These are phyloP conservation scores for Chernovozyma aurita DNA, from an alignment of 1,139 yeast genomes.

Conservation along the genomic window DNA sequence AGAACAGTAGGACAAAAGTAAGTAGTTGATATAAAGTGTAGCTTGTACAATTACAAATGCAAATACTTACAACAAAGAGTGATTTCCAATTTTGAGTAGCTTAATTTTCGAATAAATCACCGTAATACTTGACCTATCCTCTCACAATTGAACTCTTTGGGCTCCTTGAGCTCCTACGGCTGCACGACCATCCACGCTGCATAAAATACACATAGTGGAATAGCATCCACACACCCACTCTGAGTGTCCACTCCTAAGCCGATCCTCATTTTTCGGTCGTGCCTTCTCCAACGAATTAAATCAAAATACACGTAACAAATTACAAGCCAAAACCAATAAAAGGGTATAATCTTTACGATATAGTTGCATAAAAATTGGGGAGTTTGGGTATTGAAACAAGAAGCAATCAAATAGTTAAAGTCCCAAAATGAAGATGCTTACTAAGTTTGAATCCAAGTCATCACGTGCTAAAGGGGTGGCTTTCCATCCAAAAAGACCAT, in stretches of 20 bases:
- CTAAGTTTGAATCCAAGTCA: conserved; percentile 97
- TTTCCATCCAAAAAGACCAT: conserved; percentile 94
- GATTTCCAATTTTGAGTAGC: no score
- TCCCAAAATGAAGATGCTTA: conserved; percentile 87
- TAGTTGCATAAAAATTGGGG: not conserved
- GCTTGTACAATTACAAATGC: not conserved
- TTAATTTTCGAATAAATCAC: no score
- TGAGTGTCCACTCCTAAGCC: not conserved
- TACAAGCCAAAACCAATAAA: conserved; percentile 1
- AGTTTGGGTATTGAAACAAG: not conserved
- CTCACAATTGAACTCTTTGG: no score
- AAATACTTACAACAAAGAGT: no score
- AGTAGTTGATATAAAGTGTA: no score
- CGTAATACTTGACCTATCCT: no score
- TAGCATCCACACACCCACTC: not conserved
- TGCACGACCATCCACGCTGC: not conserved
- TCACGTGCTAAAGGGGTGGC: conserved; percentile 98
- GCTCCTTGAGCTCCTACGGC: no score
- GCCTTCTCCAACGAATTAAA: conserved; percentile 4
- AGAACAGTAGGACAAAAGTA: no score
- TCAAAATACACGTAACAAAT: conserved; percentile 7
- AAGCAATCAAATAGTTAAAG: no score
- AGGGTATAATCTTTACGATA: not conserved
- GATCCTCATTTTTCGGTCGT: conserved; percentile 2
- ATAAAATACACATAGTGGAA: not conserved